Percentiles rank a stretch among this genome's conserved stretches.
phyloP scores from a whole-genome alignment of 2,329 filamentous ascomycete species.

The Sporothrix euskadiensis region DNA sequence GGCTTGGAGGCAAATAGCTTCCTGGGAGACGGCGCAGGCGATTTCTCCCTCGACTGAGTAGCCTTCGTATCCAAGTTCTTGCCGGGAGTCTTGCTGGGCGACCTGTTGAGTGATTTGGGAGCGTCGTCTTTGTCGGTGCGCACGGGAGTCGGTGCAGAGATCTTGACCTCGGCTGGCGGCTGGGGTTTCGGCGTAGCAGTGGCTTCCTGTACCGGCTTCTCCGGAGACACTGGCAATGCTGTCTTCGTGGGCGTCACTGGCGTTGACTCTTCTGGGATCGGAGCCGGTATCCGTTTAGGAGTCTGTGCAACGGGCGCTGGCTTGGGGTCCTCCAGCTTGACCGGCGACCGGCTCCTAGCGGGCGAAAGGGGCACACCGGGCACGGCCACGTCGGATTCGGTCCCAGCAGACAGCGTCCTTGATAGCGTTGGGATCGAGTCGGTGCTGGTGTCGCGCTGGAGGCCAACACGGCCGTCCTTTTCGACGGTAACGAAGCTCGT shows the following conservation, averaged over 20 bases:
- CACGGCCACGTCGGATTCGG: slow-evolving; percentile 44
- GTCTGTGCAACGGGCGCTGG: neutral
- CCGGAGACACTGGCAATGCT: neutral
- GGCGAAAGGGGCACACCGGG: slow-evolving; percentile 30
- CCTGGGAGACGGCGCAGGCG: neutral
- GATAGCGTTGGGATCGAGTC: slow-evolving; percentile 45
- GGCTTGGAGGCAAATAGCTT: slow-evolving; percentile 7
- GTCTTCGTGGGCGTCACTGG: slow-evolving; percentile 19
- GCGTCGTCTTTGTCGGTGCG: neutral
- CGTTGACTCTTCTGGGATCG: slow-evolving; percentile 13
- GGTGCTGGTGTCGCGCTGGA: slow-evolving; percentile 49
- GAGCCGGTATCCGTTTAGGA: neutral
- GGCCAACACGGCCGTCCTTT: slow-evolving; percentile 59
- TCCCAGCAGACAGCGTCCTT: slow-evolving; percentile 44
- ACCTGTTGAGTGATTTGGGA: neutral
- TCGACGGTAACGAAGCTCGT: slow-evolving; percentile 75
- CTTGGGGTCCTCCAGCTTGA: slow-evolving; percentile 38
- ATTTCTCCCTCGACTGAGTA: slow-evolving; percentile 10
- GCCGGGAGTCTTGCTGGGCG: neutral
- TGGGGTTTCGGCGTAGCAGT: neutral
- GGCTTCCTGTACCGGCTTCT: neutral
- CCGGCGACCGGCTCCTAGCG: neutral
- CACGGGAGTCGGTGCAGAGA: slow-evolving; percentile 11
- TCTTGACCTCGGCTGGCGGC: neutral
- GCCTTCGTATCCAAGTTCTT: neutral